phyloP scores from a whole-genome alignment of 31 red algal genomes.

The Odonthalia washingtoniensis region DNA sequence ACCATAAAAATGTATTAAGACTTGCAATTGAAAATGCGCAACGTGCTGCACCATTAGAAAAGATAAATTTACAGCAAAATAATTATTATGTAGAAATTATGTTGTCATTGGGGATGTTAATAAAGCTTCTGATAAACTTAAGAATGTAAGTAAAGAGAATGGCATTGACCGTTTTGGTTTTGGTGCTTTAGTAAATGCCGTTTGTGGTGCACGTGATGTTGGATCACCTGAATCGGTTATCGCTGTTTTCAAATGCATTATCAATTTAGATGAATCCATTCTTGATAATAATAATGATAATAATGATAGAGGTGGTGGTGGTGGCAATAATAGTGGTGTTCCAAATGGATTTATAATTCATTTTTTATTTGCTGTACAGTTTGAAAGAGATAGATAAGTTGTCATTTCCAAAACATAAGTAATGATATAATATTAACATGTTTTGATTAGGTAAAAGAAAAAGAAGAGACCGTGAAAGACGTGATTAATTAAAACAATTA shows the following conservation, averaged over 20 bases:
- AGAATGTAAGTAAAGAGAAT: constrained; percentile 37
- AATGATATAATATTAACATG: constrained; percentile 81
- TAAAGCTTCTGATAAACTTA: constrained; percentile 74
- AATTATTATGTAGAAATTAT: constrained; percentile 69
- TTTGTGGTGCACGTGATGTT: too few species aligned
- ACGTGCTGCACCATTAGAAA: too few species aligned
- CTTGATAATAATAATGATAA: too few species aligned
- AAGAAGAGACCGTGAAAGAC: constrained; percentile 42
- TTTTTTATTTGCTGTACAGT: too few species aligned
- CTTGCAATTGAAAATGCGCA: constrained; percentile 89
- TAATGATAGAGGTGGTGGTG: too few species aligned
- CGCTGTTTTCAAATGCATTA: too few species aligned
- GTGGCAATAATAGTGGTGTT: constrained; percentile 47
- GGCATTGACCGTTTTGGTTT: too few species aligned
- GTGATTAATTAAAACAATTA: constrained; percentile 24
- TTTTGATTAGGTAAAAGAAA: constrained; percentile 51
- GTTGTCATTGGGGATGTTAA: constrained; percentile 70
- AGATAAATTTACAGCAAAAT: constrained; percentile 54
- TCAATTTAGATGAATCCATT: too few species aligned
- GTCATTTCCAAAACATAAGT: constrained; percentile 76
- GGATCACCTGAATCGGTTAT: too few species aligned
- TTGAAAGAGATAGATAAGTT: constrained; percentile 58
- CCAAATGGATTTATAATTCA: constrained; percentile 25
- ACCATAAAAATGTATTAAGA: constrained; percentile 82
- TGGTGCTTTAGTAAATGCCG: constrained; percentile 28